Base-by-base conservation (phyloP, 2,329 filamentous ascomycete species). In the Curvularia verruculosa region DNA sequence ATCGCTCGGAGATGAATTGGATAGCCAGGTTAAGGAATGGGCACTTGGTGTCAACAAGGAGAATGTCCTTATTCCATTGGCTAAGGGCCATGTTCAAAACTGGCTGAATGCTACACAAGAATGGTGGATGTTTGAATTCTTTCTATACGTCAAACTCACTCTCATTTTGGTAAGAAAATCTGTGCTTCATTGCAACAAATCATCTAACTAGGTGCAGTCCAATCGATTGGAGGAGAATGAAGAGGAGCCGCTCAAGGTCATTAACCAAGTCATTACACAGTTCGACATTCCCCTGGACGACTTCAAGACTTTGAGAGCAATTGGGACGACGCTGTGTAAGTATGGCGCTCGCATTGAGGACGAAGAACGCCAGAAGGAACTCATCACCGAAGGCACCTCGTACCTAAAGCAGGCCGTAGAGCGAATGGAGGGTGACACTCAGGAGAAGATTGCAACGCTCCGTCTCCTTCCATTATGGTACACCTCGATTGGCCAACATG, bases 281-380 rank as follows among this genome's bases (percentile, higher is more conserved):
- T 45, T 28, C 1, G 12, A 46, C 3, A 19, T 52, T 19, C 40
- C 18, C 6, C 12, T 10, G 2, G 31, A 29, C 8, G 23, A 46
- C 19, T 47, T 24, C n/a, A 52, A 47, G 34, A 46, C 50, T 9
- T 21, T 40, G 9, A 37, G 50, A 18, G 50, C 50, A 1, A 39
- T 31, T 3, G 50, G 50, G 0, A 3, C 31, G 3, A 52, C 50
- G 21, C 5, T 52, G 13, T 19, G 19, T 13, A 21, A 24, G 6
- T 24, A 52, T n/a, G 50, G 31, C 1, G 18, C 18, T 15, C 12
- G 6, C 2, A 12, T 5, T 21, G 2, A 3, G 3, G 31, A 52
- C 0, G 7, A 4, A 8, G 31, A 46, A 23, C 41, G 41, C 23
- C 2, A 39, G 21, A 37, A 15, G 13, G 21, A 18, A 29, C 19